phyloP scores from a whole-genome alignment of 2,329 filamentous ascomycete genomes.

The Aspergillus sp. region DNA sequence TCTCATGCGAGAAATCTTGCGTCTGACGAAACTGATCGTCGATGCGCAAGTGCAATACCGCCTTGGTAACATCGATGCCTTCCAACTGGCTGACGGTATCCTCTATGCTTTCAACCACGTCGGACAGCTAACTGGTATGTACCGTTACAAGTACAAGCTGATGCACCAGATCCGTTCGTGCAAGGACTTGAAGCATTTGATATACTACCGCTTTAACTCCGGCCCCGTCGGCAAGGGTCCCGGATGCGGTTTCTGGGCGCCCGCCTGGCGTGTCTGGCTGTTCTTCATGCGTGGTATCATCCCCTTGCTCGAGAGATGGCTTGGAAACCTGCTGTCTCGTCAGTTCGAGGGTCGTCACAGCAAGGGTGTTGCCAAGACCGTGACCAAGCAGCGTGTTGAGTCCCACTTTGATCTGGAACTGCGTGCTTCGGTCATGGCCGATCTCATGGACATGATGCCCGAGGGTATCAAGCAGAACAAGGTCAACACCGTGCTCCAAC shows the following conservation, averaged over 20 bases:
- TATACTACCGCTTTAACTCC: slow-evolving; percentile 98
- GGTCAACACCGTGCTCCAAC: slow-evolving; percentile 95
- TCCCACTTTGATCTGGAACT: slow-evolving; percentile 98
- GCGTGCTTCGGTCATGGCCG: slow-evolving; percentile 96
- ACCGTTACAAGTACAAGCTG: slow-evolving; percentile 99
- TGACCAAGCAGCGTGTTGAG: slow-evolving; percentile 98
- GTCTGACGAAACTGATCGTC: slow-evolving; percentile 94
- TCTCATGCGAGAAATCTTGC: slow-evolving; percentile 94
- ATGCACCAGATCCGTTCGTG: slow-evolving; percentile 99
- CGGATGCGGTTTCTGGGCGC: slow-evolving; percentile 98
- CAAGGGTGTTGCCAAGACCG: slow-evolving; percentile 98
- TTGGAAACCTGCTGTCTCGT: slow-evolving; percentile 92
- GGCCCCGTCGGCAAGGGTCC: slow-evolving; percentile 96
- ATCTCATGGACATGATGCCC: slow-evolving; percentile 99
- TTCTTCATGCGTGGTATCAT: slow-evolving; percentile 99
- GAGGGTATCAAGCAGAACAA: slow-evolving; percentile 99
- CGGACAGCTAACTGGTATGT: slow-evolving; percentile 97
- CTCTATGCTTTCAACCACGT: slow-evolving; percentile 99
- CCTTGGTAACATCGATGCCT: slow-evolving; percentile 96
- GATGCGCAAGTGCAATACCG: slow-evolving; percentile 98
- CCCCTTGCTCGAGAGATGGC: slow-evolving; percentile 91
- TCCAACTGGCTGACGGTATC: slow-evolving; percentile 97
- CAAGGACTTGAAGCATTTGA: slow-evolving; percentile 98
- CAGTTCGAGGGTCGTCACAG: slow-evolving; percentile 98
- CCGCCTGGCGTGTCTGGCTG: slow-evolving; percentile 97